phyloP scores from a whole-genome alignment of 2,329 filamentous ascomycete species.

The Botryotinia narcissicola region DNA sequence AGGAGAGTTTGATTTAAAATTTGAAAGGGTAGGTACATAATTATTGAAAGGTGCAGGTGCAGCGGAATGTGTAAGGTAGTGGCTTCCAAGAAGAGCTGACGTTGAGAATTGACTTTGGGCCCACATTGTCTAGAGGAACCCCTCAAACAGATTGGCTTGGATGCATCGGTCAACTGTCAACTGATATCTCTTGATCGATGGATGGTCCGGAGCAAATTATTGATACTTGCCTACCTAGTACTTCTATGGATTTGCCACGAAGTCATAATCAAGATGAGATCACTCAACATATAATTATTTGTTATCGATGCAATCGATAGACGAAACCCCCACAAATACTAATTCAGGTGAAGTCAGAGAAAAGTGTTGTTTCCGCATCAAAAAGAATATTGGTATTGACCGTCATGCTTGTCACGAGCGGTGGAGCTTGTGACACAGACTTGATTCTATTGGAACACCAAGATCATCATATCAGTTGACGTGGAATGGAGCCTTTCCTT shows the following conservation, averaged over 20 bases:
- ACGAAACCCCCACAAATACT: not conserved
- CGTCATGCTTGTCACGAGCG: slow-evolving; percentile 4
- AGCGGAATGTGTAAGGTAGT: slow-evolving; percentile 7
- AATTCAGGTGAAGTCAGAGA: not conserved
- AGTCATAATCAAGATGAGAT: not conserved
- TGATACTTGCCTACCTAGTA: not conserved
- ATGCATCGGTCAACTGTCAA: not conserved
- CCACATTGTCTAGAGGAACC: not conserved
- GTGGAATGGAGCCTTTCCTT: not conserved
- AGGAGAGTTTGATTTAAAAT: not conserved
- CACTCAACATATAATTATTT: not conserved
- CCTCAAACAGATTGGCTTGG: not conserved
- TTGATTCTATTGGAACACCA: slow-evolving; percentile 9
- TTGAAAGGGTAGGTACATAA: not conserved
- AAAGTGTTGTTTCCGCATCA: slow-evolving; percentile 12
- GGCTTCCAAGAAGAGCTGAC: slow-evolving; percentile 11
- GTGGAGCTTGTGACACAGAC: slow-evolving; percentile 4
- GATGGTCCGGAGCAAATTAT: not conserved
- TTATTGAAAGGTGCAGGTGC: slow-evolving; percentile 9
- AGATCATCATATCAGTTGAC: slow-evolving; percentile 18
- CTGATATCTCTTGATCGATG: not conserved
- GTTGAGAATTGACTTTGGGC: slow-evolving; percentile 8
- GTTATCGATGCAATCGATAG: not conserved
- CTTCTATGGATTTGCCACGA: not conserved
- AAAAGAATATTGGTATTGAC: not conserved